phyloP scores from a whole-genome alignment of 768 basidiomycete species.

The Epithele typhae region DNA sequence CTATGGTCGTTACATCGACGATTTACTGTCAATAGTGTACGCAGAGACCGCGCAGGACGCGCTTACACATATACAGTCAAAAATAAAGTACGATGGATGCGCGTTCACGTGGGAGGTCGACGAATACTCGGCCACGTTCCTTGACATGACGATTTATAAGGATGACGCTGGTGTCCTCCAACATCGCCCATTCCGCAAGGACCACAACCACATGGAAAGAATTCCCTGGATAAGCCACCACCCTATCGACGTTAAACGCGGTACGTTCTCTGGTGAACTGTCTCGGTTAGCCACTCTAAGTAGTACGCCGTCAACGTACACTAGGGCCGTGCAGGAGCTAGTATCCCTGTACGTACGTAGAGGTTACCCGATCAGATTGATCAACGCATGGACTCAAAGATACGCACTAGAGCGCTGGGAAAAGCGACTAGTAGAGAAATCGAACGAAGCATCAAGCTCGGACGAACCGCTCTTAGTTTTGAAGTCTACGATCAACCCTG shows the following conservation, averaged over 20 bases:
- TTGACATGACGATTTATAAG: slow-evolving; percentile 27
- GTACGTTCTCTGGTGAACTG: slow-evolving; percentile 18
- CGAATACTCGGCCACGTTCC: slow-evolving; percentile 13
- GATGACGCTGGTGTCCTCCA: slow-evolving; percentile 12
- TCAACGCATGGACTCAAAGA: slow-evolving; percentile 23
- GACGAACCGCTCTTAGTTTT: slow-evolving; percentile 25
- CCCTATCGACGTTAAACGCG: slow-evolving; percentile 12
- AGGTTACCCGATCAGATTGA: slow-evolving; percentile 27
- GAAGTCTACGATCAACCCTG: slow-evolving; percentile 27
- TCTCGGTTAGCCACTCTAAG: slow-evolving; percentile 22
- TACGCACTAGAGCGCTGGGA: slow-evolving; percentile 27
- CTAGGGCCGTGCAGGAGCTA: slow-evolving; percentile 22
- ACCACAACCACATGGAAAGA: slow-evolving; percentile 15
- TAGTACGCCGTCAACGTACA: slow-evolving; percentile 24
- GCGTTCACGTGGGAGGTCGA: slow-evolving; percentile 12
- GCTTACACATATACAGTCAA: not conserved
- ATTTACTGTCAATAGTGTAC: slow-evolving; percentile 17
- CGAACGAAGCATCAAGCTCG: not conserved
- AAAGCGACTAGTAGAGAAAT: slow-evolving; percentile 14
- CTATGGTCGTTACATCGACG: slow-evolving; percentile 33
- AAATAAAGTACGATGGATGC: slow-evolving; percentile 11
- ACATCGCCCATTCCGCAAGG: slow-evolving; percentile 11
- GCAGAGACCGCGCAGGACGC: slow-evolving; percentile 2
- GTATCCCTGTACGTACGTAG: slow-evolving; percentile 24
- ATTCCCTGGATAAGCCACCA: slow-evolving; percentile 14